These are phyloP conservation scores for Fusarium guadeloupense DNA, from an alignment of 2,329 filamentous ascomycete species.

Conservation along the genomic window DNA sequence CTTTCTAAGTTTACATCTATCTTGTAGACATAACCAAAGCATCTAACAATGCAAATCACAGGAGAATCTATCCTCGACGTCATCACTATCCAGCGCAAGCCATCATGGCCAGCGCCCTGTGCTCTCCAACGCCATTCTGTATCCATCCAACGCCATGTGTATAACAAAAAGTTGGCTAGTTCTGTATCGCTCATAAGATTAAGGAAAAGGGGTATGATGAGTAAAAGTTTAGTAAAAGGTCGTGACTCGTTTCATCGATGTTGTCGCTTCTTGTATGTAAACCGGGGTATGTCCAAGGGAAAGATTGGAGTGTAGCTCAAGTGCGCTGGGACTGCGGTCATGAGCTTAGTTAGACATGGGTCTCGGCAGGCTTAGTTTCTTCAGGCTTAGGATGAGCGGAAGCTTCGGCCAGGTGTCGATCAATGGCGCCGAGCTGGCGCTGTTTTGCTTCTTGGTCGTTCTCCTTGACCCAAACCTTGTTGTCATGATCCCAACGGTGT, in stretches of 20 bases:
- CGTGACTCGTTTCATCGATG: constrained; percentile 14
- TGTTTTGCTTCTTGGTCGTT: constrained; percentile 41
- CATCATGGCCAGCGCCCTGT: constrained; percentile 8
- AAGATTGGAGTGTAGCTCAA: not conserved
- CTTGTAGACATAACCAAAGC: constrained; percentile 9
- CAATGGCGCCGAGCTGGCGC: constrained; percentile 37
- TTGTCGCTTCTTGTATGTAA: constrained; percentile 2
- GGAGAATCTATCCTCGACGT: not conserved
- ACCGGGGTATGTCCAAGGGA: not conserved
- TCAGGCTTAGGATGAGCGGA: constrained; percentile 20
- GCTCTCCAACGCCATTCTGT: constrained; percentile 28
- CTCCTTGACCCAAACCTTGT: constrained; percentile 67
- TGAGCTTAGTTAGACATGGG: not conserved
- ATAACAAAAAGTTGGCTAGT: constrained; percentile 1
- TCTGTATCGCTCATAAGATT: not conserved
- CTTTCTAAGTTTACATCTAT: constrained; percentile 8
- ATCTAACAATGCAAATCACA: constrained; percentile 8
- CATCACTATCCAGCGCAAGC: not conserved
- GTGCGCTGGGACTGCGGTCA: not conserved
- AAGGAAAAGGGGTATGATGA: constrained; percentile 4
- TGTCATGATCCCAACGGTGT: constrained; percentile 67
- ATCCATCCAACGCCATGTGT: constrained; percentile 29
- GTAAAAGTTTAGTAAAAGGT: constrained; percentile 1
- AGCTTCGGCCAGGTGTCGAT: constrained; percentile 42
- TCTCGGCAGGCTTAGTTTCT: not conserved